Percentiles rank a stretch among this genome's conserved stretches.
phyloP scores from a whole-genome alignment of 164 flowering plant species.

The Vitis rupestris region DNA sequence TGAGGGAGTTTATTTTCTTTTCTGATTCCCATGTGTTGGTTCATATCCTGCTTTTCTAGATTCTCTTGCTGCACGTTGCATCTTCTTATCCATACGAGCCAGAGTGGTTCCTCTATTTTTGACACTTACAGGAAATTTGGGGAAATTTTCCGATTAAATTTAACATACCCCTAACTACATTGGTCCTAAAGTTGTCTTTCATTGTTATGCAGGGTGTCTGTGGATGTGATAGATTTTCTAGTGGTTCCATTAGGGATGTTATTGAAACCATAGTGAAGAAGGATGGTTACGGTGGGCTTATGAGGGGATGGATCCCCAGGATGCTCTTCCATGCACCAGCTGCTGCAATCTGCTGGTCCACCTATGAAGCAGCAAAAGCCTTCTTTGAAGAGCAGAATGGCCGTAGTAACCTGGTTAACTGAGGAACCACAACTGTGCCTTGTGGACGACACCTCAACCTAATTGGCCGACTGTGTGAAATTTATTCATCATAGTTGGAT shows the following conservation, averaged over 20 bases:
- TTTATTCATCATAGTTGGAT: not conserved
- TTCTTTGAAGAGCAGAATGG: slow-evolving; percentile 36
- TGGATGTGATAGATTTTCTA: slow-evolving; percentile 51
- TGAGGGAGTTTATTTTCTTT: not conserved
- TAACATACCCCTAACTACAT: too few relatives aligned
- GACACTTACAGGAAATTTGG: not conserved
- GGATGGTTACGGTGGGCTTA: slow-evolving; percentile 51
- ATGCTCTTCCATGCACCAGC: slow-evolving; percentile 71
- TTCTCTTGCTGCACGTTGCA: not conserved
- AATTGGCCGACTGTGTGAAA: not conserved
- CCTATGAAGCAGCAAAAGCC: slow-evolving; percentile 53
- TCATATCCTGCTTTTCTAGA: too few relatives aligned
- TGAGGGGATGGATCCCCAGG: slow-evolving; percentile 55
- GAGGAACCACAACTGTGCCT: not conserved
- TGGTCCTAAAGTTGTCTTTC: too few relatives aligned
- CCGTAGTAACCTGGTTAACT: not conserved
- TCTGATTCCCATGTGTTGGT: too few relatives aligned
- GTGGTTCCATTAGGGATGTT: slow-evolving; percentile 42
- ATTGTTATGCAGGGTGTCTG: slow-evolving; percentile 45
- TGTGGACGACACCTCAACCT: not conserved
- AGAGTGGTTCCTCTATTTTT: not conserved
- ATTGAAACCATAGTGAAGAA: slow-evolving; percentile 32
- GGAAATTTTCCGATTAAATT: too few relatives aligned
- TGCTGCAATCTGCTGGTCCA: slow-evolving; percentile 73
- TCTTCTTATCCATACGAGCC: not conserved